These are phyloP conservation scores for Trichoderma hamatum DNA, from an alignment of 2,329 filamentous ascomycete species.

Conservation along the genomic window DNA sequence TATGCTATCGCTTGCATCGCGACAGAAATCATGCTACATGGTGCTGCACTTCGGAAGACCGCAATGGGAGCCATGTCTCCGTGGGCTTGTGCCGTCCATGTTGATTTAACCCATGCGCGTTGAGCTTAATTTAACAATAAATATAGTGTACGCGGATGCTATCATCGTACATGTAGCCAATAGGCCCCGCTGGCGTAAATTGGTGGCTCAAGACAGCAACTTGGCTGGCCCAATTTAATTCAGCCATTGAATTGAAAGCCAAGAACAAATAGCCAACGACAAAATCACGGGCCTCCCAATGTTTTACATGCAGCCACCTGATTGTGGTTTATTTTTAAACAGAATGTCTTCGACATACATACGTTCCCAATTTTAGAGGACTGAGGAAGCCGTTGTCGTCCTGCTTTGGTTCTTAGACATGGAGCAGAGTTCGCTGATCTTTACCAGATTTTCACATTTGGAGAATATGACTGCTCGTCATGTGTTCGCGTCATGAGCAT, in stretches of 20 bases:
- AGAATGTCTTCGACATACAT: too few species aligned
- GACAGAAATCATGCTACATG: not conserved
- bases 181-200: not conserved
- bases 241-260: not conserved
- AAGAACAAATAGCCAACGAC: too few species aligned
- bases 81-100: not conserved
- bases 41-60: not conserved
- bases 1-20: not conserved
- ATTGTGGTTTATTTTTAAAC: not conserved
- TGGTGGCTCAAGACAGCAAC: not conserved
- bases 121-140: not conserved
- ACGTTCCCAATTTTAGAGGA: not conserved
- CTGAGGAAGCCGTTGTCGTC: not conserved
- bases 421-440: constrained; percentile 4
- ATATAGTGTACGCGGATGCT: not conserved
- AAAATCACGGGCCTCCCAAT: too few species aligned
- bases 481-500: constrained; percentile 18
- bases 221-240: not conserved
- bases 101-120: not conserved
- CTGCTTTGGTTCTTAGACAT: not conserved
- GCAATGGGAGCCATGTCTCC: not conserved
- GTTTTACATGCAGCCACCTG: not conserved
- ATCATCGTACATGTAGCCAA: not conserved
- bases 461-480: constrained; percentile 10
- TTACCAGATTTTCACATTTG: not conserved